Base-by-base conservation (phyloP, 2,329 filamentous ascomycete species). In the Berkeleyomyces rouxiae region DNA sequence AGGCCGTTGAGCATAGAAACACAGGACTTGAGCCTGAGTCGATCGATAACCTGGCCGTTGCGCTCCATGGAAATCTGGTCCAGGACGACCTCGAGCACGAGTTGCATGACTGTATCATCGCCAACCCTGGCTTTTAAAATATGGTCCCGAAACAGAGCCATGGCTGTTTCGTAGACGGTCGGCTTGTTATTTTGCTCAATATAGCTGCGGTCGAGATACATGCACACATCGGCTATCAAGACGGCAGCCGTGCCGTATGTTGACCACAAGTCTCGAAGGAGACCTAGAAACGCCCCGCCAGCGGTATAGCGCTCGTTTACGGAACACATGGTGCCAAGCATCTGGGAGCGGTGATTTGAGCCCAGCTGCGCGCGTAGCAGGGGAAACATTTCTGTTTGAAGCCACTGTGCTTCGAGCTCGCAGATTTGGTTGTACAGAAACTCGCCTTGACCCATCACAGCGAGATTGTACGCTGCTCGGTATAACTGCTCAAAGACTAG, bases 401-500 rank as follows among this genome's bases (percentile, higher is more conserved):
- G 84, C 87, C 92, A 96, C 66, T 83, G 75, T 68, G 85, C 81
- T 73, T 97, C 92, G 62, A 96, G 90, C 1, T 83, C 76, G 68
- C 86, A 87, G 58, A 97, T 90, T 7, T 82, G 79, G 4, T 87
- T 81, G 73, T 97, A 97, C 1, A 99, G 79, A 9, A 85, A 77
- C 42, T 87, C 83, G 36, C 91, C 91, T 68, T 90, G 86, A 75
- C 92, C 95, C 73, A 87, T 88, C 43, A 96, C 76, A 0, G 97
- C 92, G 23, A 97, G 88, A 72, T 93, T 92, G 75, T 99, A 99
- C 4, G 90, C 88, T 62, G 88, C 88, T 64, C 93, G 87, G 74
- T 99, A 99, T 0, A 99, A 82, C 70, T 95, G 87, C 73, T 99
- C 93, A 75, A 96, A 99, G 0, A 91, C 96, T 2, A 99, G 82